Evolutionary conservation across 2,329 filamentous ascomycete genomes (phyloP), one percentile per base, ranked within the genome.

Genomic region (Pyricularia sp.): DNA sequence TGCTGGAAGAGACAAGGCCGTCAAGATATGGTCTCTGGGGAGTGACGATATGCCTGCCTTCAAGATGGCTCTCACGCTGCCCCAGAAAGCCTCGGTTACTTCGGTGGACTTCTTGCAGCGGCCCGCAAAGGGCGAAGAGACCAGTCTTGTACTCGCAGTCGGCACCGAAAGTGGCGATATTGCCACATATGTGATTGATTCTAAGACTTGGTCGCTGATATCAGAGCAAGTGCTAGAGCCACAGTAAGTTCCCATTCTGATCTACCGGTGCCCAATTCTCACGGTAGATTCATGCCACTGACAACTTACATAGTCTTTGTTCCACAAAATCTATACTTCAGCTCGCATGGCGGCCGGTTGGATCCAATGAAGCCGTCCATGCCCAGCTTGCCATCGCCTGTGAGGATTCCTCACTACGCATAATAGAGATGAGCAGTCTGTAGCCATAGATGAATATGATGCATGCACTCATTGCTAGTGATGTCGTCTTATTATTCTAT

Each of bases 1-100:
- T 0, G 94, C 94, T 1, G 93, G 94, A 3, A 85, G 95, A 73
- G 95, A 99, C 78, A 98, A 96, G 80, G 85, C 84, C 30, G 89
- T 97, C 55, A 92, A 91, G 75, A 75, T 94, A 63, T 94, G 92
- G 92, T 70, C 76, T 0, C 50, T 36, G 7, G 25, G 33, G 25
- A 17, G n/a, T 26, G 11, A 25, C 28, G 63, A 17, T 4, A 33
- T 9, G 30, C 11, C 9, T 70, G 76, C 73, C 10, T 88, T 90
- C 71, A 75, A 78, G 12, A 86, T 87, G 70, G 83, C 82, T 7
- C 77, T 82, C 3, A 84, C 83, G 1, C 80, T 92, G 26, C 74
- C 84, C 0, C 81, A 86, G 65, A 83, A 85, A 23, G 81, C 83
- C 25, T 83, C 92, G 0, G 88, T 92, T 3, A 94, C 91, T 0